Percentiles rank a stretch among this genome's conserved stretches.
Evolutionary conservation across 2,329 filamentous ascomycete genomes (phyloP).

Genomic region (Microcyclosporella mali): DNA sequence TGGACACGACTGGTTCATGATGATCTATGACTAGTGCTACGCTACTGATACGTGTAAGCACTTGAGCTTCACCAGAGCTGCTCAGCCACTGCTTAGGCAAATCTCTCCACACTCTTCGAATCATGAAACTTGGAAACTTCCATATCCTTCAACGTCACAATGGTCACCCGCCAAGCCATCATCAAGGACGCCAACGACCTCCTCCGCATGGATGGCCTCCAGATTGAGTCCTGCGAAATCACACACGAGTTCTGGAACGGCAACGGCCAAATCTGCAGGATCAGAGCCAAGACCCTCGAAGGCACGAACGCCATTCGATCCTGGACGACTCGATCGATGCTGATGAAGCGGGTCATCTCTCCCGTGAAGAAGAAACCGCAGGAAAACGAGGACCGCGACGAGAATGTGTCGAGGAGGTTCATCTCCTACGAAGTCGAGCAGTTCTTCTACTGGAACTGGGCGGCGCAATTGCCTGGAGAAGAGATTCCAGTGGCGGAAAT

Average conservation of each 20-base stretch:
- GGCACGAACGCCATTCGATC: too few relatives aligned
- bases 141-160: too few relatives aligned
- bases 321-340: constrained; percentile 35
- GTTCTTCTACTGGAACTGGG: constrained; percentile 56
- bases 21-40: too few relatives aligned
- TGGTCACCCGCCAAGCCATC: background rate
- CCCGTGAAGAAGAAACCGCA: constrained; percentile 43
- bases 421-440: constrained; percentile 63
- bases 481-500: constrained; percentile 47
- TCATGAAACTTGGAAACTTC: too few relatives aligned
- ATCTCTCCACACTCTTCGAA: too few relatives aligned
- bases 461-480: constrained; percentile 40
- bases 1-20: too few relatives aligned
- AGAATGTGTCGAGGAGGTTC: constrained; percentile 60
- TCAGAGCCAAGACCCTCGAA: constrained; percentile 37
- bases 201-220: background rate
- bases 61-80: too few relatives aligned
- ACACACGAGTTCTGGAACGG: constrained; percentile 45
- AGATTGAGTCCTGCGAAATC: constrained; percentile 3
- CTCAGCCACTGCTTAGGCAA: too few relatives aligned
- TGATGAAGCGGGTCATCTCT: constrained; percentile 51
- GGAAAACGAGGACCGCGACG: constrained; percentile 40
- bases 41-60: too few relatives aligned
- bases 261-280: constrained; percentile 50
- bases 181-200: background rate